phyloP scores from a whole-genome alignment of 441 rosid species.

The Syzygium syzygioides region DNA sequence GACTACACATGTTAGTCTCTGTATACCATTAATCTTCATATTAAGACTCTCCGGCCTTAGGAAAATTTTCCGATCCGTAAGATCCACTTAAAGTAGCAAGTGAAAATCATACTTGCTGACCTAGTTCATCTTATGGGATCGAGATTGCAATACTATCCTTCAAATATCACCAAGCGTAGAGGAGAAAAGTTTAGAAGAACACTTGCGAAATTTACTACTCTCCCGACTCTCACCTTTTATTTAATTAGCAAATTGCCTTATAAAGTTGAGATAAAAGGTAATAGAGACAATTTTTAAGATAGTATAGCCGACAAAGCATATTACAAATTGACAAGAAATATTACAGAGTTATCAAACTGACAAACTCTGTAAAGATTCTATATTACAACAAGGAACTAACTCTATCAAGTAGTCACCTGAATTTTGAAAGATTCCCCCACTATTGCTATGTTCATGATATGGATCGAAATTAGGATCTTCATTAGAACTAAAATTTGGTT shows the following conservation, averaged over 20 bases:
- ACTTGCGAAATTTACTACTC: not conserved
- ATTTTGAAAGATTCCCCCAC: not conserved
- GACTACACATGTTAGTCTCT: not conserved
- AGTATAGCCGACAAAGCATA: not conserved
- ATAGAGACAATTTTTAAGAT: not conserved
- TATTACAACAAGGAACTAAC: not conserved
- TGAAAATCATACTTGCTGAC: not conserved
- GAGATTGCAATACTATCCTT: not conserved
- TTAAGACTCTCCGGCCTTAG: not conserved
- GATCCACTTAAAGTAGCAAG: not conserved
- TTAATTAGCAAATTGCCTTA: not conserved
- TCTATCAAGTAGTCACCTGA: not conserved
- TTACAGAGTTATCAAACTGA: not conserved
- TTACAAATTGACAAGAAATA: not conserved
- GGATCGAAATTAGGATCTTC: not conserved
- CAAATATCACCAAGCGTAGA: not conserved
- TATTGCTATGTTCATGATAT: not conserved
- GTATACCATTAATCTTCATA: not conserved
- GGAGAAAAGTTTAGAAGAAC: not conserved
- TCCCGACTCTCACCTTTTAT: not conserved
- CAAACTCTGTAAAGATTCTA: not conserved
- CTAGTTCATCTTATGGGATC: not conserved
- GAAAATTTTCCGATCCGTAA: not conserved
- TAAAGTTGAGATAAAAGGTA: not conserved
- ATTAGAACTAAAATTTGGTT: not conserved